Evolutionary conservation across 768 basidiomycete species (phyloP), one percentile per base, ranked within the genome.

Genomic region (Amanita pseudoporphyria): DNA sequence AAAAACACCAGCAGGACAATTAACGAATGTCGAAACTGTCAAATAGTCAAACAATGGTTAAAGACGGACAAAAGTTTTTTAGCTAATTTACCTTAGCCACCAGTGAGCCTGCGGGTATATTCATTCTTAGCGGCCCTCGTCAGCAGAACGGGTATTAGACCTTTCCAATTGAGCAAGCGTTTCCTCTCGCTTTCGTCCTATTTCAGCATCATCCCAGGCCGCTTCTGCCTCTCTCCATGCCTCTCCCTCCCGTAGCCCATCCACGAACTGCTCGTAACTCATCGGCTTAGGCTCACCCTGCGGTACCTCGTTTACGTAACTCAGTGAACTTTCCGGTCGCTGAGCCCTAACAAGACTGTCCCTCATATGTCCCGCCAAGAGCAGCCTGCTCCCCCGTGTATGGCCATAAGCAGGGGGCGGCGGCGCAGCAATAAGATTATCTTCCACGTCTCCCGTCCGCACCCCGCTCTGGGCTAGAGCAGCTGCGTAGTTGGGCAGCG

Each of bases 341-440:
- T 76, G 71, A 26, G 70, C 69, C n/a, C 78, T 58, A 55, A n/a
- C n/a, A n/a, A 77, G 56, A 51, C 71, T 72, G 21, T 74, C 66
- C 38, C 67, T 63, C 47, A 83, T 58, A 60, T 71, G 74, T 5
- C 79, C 78, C 1, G 73, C 58, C 16, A 84, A 67, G 38, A 86
- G 57, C 38, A 86, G 68, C 16, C 71, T 82, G 64, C 81, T 84
- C 31, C 82, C 83, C 42, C 84, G 73, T 16, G 81, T 83, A 56
- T 84, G 73, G 19, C 85, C 84, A 60, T 87, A 87, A n/a, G 82
- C 81, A 9, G 85, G 85, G 6, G 85, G 85, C 1, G 85, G 84
- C 3, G 79, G 72, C 16, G 69, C 72, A 3, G 82, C 84, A 51
- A 85, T 87, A 32, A 74, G 60, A 58, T 77, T 69, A 60, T 85